These are phyloP conservation scores for Pichia norvegensis DNA, from an alignment of 1,139 yeast species.

Conservation along the genomic window DNA sequence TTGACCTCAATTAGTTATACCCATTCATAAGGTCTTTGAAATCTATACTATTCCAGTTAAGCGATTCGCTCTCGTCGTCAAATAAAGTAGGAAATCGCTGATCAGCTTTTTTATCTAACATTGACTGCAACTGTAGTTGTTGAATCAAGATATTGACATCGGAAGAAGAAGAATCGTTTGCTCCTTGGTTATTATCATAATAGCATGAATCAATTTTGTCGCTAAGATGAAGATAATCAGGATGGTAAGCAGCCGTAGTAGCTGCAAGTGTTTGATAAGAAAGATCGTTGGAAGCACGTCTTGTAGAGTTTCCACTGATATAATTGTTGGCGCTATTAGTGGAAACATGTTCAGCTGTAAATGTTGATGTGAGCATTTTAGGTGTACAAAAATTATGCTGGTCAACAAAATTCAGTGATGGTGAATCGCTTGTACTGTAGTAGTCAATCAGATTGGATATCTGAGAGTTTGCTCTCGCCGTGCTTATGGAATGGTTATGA, in stretches of 20 bases:
- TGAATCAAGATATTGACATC: slow-evolving; percentile 7
- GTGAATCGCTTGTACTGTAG: neutral
- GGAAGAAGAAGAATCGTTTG: neutral
- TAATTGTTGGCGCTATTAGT: neutral
- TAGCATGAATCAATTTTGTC: neutral
- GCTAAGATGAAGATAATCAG: neutral
- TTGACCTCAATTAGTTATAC: neutral
- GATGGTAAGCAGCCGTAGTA: neutral
- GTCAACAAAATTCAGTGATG: neutral
- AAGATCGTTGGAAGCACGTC: neutral
- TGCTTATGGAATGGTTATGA: neutral
- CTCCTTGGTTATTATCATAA: neutral
- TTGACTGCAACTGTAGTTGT: slow-evolving; percentile 12
- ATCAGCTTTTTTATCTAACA: slow-evolving; percentile 5
- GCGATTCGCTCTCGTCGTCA: slow-evolving; percentile 1
- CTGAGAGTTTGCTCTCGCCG: neutral
- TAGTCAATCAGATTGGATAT: neutral
- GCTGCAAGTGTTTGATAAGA: neutral
- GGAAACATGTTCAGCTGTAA: neutral
- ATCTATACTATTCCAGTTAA: neutral
- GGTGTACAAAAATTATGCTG: neutral
- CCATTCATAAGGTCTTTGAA: neutral
- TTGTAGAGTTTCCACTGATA: neutral
- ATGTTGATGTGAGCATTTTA: neutral
- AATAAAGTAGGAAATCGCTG: neutral